Conservation (phyloP, 176 grass and related monocot species). For the Coix lacrymajobi region DNA sequence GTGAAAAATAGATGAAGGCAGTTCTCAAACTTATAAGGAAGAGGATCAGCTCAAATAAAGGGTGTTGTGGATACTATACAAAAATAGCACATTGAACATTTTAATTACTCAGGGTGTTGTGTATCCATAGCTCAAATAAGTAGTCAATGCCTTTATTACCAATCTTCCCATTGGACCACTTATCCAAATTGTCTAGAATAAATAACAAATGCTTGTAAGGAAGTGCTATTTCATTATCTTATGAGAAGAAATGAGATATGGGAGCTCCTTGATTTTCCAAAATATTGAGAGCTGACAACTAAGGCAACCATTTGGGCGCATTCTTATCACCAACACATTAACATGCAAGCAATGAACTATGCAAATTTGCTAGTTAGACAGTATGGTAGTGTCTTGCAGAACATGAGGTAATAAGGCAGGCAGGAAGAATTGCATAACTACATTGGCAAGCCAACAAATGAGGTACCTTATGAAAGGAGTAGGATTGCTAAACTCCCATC, state of each 20-base stretch:
- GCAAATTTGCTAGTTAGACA: background rate
- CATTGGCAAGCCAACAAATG: background rate
- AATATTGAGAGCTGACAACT: background rate
- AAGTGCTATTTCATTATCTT: background rate
- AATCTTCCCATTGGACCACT: background rate
- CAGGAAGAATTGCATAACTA: background rate
- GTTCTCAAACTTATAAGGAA: background rate
- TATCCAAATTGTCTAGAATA: background rate
- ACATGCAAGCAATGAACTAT: background rate
- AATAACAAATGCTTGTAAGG: background rate
- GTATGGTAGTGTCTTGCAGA: background rate
- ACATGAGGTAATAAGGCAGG: background rate
- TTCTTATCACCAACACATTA: background rate
- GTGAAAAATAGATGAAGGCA: background rate
- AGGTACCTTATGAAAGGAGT: conserved; percentile 75
- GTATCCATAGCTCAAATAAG: no score
- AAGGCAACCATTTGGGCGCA: background rate
- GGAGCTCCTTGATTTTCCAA: background rate
- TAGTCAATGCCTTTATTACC: background rate
- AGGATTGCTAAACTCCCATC: conserved; percentile 76
- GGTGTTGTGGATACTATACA: background rate
- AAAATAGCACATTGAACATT: background rate
- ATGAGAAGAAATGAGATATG: background rate
- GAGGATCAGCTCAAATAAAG: background rate
- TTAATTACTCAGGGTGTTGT: background rate